phyloP scores from a whole-genome alignment of 2,329 filamentous ascomycete species.

The Fusarium marasasianum region DNA sequence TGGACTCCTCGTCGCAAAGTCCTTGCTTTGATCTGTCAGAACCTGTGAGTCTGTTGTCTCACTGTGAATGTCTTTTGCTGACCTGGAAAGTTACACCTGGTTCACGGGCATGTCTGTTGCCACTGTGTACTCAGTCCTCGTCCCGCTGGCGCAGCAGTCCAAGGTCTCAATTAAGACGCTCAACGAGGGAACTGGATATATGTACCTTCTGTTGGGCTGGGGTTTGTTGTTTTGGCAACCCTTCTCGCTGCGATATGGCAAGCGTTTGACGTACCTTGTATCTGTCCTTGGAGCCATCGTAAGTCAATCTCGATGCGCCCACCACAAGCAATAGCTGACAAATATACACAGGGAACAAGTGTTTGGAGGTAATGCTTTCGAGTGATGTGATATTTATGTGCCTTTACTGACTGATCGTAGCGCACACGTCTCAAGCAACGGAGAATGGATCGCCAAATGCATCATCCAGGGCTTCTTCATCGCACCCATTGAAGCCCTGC shows the following conservation, averaged over 20 bases:
- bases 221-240: constrained; percentile 59
- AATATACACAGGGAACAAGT: constrained; percentile 22
- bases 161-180: constrained; percentile 47
- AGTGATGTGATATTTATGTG: accelerated
- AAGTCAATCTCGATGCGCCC: not conserved
- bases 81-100: constrained; percentile 46
- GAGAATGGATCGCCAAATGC: constrained; percentile 57
- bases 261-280: constrained; percentile 49
- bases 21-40: constrained; percentile 41
- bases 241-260: constrained; percentile 57
- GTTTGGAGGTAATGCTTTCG: constrained; percentile 34
- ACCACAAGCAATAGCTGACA: not conserved
- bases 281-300: constrained; percentile 48
- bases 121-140: constrained; percentile 52
- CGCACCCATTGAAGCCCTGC: constrained; percentile 57
- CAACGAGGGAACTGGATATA: constrained; percentile 53
- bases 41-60: constrained; percentile 36
- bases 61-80: not conserved
- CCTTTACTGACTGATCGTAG: constrained; percentile 1
- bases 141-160: constrained; percentile 47
- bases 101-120: constrained; percentile 53
- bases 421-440: constrained; percentile 50
- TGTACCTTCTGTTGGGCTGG: constrained; percentile 58
- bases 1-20: constrained; percentile 50
- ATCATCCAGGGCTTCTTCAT: constrained; percentile 56